Conservation (phyloP, 2,329 filamentous ascomycete genomes). For the Leptographium procerum region DNA sequence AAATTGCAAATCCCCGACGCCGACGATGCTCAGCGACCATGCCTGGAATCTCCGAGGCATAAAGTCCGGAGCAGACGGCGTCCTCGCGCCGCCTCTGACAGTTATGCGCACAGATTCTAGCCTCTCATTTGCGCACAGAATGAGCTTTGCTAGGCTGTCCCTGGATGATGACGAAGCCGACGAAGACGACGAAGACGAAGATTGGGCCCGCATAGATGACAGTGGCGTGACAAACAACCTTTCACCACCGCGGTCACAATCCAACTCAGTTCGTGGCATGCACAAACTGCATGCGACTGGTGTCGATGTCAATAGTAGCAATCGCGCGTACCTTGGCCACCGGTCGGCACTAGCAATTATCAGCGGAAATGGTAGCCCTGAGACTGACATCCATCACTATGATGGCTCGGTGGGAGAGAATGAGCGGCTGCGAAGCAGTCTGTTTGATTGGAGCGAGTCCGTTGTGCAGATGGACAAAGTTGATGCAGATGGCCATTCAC, state of each 20-base stretch:
- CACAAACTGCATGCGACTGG: neutral
- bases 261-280: slow-evolving; percentile 15
- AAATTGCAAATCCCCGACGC: neutral
- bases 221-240: slow-evolving; percentile 42
- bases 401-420: slow-evolving; percentile 8
- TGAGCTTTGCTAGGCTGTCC: slow-evolving; percentile 39
- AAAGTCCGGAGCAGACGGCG: neutral
- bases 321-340: slow-evolving; percentile 38
- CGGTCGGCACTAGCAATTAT: slow-evolving; percentile 42
- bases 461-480: slow-evolving; percentile 45
- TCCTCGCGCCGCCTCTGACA: neutral
- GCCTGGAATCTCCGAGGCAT: neutral
- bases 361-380: slow-evolving; percentile 33
- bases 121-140: slow-evolving; percentile 21
- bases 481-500: slow-evolving; percentile 44
- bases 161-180: slow-evolving; percentile 53
- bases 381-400: slow-evolving; percentile 21
- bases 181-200: slow-evolving; percentile 52
- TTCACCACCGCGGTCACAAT: slow-evolving; percentile 47
- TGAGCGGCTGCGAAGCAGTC: slow-evolving; percentile 51
- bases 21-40: neutral
- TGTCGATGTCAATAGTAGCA: neutral
- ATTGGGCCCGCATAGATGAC: slow-evolving; percentile 49
- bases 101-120: slow-evolving; percentile 7
- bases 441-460: slow-evolving; percentile 72